Evolutionary conservation across 371 early-diverging fungal species (phyloP).

Genomic region (Polyrhizophydium stewartii): DNA sequence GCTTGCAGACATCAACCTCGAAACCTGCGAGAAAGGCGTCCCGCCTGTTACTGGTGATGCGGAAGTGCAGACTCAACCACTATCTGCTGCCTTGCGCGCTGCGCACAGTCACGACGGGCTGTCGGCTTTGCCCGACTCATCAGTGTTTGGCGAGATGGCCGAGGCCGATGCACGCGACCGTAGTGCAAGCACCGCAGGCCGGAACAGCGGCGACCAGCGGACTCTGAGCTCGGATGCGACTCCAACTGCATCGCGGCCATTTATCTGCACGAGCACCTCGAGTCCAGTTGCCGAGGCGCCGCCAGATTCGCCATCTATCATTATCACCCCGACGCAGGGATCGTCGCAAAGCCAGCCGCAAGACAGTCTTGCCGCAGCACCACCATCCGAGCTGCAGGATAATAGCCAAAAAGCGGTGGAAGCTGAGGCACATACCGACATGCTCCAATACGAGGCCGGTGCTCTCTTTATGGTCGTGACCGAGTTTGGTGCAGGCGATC

Average conservation of each 20-base stretch:
- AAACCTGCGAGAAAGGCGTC: too few relatives aligned
- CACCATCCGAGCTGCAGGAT: background rate
- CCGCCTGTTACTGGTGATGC: too few relatives aligned
- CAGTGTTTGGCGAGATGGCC: background rate
- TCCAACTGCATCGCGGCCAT: too few relatives aligned
- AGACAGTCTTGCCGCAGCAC: background rate
- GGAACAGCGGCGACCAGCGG: background rate
- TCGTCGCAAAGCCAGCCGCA: background rate
- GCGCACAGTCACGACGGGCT: background rate
- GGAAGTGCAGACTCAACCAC: too few relatives aligned
- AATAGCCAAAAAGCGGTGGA: background rate
- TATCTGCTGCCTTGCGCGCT: background rate
- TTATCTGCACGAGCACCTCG: background rate
- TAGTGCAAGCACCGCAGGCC: background rate
- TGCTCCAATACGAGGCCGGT: constrained; percentile 5
- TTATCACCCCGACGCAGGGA: background rate
- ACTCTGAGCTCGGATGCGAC: too few relatives aligned
- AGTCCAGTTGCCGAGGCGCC: background rate
- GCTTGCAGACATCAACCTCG: too few relatives aligned
- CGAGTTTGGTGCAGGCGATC: constrained; percentile 24
- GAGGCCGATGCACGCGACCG: background rate
- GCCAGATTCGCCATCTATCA: background rate
- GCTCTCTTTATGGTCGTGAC: constrained; percentile 19
- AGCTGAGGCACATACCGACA: background rate
- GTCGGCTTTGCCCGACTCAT: background rate